Base-by-base conservation (phyloP, 257 asterid genomes). In the Verbena officinalis region DNA sequence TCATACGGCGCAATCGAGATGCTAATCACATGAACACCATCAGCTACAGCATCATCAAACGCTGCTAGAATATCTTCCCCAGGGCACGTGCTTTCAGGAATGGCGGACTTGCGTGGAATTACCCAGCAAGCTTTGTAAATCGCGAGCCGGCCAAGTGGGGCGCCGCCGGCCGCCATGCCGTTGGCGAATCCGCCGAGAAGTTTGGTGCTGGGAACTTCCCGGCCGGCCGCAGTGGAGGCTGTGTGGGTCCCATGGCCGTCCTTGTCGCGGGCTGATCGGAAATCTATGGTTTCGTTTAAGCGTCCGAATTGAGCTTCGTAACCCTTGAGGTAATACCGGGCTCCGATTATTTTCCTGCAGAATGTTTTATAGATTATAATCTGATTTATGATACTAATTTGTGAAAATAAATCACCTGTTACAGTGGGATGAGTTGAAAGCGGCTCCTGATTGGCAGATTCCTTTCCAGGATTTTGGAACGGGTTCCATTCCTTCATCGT, bases 221-320 rank as follows among this genome's bases (percentile, higher is more conserved):
- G 72, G 40, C 91, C 88, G 8, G 67, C 86, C 11, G 61, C 80
- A 5, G 86, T 82, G 8, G 88, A 84, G 16, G 91, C 61, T 0
- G 87, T 84, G 59, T 84, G 87, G 48, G 80, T 78, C 11, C 87
- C 87, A 24, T 84, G 87, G 23, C 87, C 87, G 30, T 78, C 85
- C 36, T 54, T 74, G 73, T 84, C 90, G 9, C 90, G 70, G 13
- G 90, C 77, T 17, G 87, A 84, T 22, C 24, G 63, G 52, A 65
- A 78, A 65, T 84, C 81, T 1, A 61, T 4, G 0, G 76, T 73
- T 48, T 72, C 67, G 34, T 84, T 77, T 20, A 81, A 62, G 16
- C 77, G 62, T 16, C 90, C 87, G 24, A 71, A 78, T 14, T 54
- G 30, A 4, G 57, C 58, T 46, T 81, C 83, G 51, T 68, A 76